phyloP scores from a whole-genome alignment of 768 basidiomycete species.

The Leccinum arenicola region DNA sequence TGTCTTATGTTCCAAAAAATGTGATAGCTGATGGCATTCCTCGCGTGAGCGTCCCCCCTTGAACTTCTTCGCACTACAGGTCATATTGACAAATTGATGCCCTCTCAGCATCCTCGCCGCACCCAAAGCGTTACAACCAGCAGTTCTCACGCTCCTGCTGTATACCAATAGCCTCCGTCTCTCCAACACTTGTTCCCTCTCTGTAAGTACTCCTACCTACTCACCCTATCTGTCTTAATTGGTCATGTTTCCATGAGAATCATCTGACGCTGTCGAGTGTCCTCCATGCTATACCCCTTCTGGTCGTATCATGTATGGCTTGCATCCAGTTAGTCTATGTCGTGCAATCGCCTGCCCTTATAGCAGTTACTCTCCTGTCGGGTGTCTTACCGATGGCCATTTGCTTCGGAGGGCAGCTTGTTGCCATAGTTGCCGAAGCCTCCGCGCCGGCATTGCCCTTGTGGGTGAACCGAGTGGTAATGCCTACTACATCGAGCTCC shows the following conservation, averaged over 20 bases:
- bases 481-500: not conserved
- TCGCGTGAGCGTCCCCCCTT: conserved; percentile 11
- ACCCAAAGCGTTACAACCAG: conserved; percentile 3
- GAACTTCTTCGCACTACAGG: not conserved
- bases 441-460: not conserved
- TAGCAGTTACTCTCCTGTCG: conserved; percentile 4
- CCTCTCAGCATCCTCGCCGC: conserved; percentile 11
- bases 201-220: not conserved
- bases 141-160: conserved; percentile 17
- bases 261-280: conserved; percentile 5
- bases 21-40: conserved; percentile 15
- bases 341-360: conserved; percentile 11
- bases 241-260: not conserved
- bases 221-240: not conserved
- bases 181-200: conserved; percentile 7
- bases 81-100: not conserved
- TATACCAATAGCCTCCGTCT: conserved; percentile 25
- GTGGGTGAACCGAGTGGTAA: not conserved
- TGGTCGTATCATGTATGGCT: conserved; percentile 11
- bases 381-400: conserved; percentile 10
- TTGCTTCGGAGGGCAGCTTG: not conserved
- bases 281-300: conserved; percentile 19
- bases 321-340: conserved; percentile 5
- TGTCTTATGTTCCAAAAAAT: not conserved
- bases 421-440: not conserved